These are phyloP conservation scores for Neurospora terricola DNA, from an alignment of 495 filamentous ascomycete species.

Conservation along the genomic window DNA sequence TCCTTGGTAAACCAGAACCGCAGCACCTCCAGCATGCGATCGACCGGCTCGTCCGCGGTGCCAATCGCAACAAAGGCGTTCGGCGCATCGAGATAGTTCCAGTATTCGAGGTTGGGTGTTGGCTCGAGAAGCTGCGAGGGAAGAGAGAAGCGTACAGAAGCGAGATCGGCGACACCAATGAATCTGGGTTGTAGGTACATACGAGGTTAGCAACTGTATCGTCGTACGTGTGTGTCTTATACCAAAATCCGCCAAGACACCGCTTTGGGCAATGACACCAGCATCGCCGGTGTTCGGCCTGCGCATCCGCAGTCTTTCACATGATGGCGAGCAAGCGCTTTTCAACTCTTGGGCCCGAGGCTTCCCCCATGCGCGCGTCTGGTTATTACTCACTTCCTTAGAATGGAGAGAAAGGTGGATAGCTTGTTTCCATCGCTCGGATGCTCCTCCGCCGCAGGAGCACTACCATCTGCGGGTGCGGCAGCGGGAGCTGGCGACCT, in stretches of 20 bases:
- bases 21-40: conserved; percentile 85
- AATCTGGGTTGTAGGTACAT: conserved; percentile 44
- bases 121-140: conserved; percentile 93
- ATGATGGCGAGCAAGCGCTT: not conserved
- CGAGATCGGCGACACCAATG: conserved; percentile 90
- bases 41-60: conserved; percentile 80
- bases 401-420: conserved; percentile 70
- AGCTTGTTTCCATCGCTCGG: conserved; percentile 77
- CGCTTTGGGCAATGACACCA: not conserved
- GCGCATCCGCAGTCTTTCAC: not conserved
- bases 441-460: conserved; percentile 37
- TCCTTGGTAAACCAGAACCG: conserved; percentile 99
- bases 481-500: conserved; percentile 3
- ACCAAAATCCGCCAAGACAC: not conserved
- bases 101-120: conserved; percentile 94
- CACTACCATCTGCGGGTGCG: not conserved
- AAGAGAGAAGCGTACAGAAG: conserved; percentile 88
- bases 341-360: not conserved
- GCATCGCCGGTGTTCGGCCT: not conserved
- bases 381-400: conserved; percentile 55
- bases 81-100: conserved; percentile 93
- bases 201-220: not conserved
- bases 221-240: not conserved
- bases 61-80: conserved; percentile 95
- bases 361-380: not conserved